Evolutionary conservation across 495 filamentous ascomycete species (phyloP).

Genomic region (Aspergillus funiculosus): DNA sequence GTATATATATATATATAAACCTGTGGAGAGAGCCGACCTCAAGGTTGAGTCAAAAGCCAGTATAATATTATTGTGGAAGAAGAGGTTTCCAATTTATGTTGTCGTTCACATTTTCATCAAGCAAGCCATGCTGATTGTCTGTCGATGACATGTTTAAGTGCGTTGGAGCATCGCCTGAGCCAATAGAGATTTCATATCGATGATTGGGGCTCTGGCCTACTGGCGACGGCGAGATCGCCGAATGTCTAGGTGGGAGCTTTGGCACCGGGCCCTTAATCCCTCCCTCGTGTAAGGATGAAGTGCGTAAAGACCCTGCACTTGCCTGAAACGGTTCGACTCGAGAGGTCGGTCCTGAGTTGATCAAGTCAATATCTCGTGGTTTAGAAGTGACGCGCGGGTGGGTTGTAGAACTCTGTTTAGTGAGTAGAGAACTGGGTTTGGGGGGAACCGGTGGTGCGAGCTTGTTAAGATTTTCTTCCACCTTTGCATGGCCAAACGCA

Average conservation of each 20-base stretch:
- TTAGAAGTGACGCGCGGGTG: neutral
- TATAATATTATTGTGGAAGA: conserved; percentile 18
- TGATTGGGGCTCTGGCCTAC: too few relatives aligned
- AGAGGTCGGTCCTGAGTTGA: neutral
- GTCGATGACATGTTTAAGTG: neutral
- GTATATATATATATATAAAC: too few relatives aligned
- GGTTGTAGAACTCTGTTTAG: neutral
- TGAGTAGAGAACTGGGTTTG: conserved; percentile 30
- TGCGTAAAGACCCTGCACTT: too few relatives aligned
- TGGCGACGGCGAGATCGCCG: neutral
- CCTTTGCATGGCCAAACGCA: conserved; percentile 8
- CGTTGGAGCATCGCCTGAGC: neutral
- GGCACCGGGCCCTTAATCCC: too few relatives aligned
- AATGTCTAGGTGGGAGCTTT: too few relatives aligned
- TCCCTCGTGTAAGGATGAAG: too few relatives aligned
- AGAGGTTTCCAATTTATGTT: conserved; percentile 34
- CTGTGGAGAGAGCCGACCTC: too few relatives aligned
- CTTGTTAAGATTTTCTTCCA: conserved; percentile 5
- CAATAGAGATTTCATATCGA: neutral
- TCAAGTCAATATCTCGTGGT: neutral
- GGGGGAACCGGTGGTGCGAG: conserved; percentile 29
- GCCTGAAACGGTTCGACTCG: too few relatives aligned
- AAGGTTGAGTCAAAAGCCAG: too few relatives aligned
- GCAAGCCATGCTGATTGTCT: conserved; percentile 16
- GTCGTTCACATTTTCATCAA: conserved; percentile 23